Conservation (phyloP, 805 yeast species). For the Saccharomycopsis lassenensis region DNA sequence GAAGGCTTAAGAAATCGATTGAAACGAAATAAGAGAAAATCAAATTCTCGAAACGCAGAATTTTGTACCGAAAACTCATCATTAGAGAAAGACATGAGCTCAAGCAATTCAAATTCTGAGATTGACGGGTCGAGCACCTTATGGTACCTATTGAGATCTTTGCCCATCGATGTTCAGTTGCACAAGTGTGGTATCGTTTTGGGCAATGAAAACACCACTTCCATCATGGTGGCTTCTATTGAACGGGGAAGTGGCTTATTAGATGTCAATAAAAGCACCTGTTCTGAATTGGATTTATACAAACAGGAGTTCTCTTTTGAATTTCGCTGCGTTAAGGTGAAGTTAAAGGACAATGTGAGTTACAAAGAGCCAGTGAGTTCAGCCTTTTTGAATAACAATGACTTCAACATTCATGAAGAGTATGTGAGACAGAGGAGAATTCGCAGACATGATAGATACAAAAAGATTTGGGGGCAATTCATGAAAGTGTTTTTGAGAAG, state of each 20-base stretch:
- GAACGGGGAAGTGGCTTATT: slow-evolving; percentile 41
- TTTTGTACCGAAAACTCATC: no score
- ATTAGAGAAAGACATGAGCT: no score
- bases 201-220: slow-evolving; percentile 73
- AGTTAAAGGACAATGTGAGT: slow-evolving; percentile 62
- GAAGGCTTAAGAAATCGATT: no score
- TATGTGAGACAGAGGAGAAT: slow-evolving; percentile 16
- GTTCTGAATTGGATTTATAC: slow-evolving; percentile 42
- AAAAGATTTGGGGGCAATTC: slow-evolving; percentile 19
- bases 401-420: slow-evolving; percentile 22
- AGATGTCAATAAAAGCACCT: slow-evolving; percentile 43
- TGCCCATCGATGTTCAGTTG: slow-evolving; percentile 56
- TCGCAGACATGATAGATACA: slow-evolving; percentile 15
- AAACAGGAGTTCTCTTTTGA: slow-evolving; percentile 35
- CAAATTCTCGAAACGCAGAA: no score
- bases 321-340: slow-evolving; percentile 43
- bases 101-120: slow-evolving; percentile 2
- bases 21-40: no score
- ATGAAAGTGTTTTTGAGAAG: slow-evolving; percentile 20
- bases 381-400: slow-evolving; percentile 19
- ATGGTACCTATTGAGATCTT: slow-evolving; percentile 22
- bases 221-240: slow-evolving; percentile 54
- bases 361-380: slow-evolving; percentile 31
- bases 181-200: slow-evolving; percentile 62
- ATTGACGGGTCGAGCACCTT: slow-evolving; percentile 10